Evolutionary conservation across 179 eudicot species (phyloP).

Genomic region (Spergularia azorica): DNA sequence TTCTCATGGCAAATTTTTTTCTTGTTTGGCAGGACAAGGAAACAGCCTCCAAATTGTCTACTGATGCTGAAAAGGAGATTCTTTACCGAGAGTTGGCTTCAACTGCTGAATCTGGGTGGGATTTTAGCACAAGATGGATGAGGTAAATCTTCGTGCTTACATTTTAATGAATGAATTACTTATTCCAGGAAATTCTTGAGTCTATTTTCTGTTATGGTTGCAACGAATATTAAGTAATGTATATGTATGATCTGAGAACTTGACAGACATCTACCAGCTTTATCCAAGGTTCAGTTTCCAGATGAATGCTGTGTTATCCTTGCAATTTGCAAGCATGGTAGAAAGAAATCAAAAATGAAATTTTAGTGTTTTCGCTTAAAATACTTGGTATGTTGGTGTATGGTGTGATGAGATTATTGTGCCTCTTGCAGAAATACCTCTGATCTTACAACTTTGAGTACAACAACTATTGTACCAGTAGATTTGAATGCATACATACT

Average conservation of each 20-base stretch:
- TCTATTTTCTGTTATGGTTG: background rate
- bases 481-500: conserved; percentile 85
- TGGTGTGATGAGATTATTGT: conserved; percentile 17
- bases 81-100: conserved; percentile 88
- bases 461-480: conserved; percentile 80
- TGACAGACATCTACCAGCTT: background rate
- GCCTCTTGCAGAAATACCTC: conserved; percentile 58
- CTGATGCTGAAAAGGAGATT: conserved; percentile 43
- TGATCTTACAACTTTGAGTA: conserved; percentile 76
- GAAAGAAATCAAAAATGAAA: too few species aligned
- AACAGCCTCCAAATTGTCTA: conserved; percentile 55
- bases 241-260: background rate
- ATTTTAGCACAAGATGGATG: conserved; percentile 98
- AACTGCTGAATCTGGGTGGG: conserved; percentile 97
- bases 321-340: too few species aligned
- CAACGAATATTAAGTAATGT: background rate
- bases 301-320: too few species aligned
- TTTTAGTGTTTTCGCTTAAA: background rate
- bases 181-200: background rate
- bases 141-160: conserved; percentile 44
- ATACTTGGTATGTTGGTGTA: background rate
- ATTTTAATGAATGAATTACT: background rate
- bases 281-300: too few species aligned
- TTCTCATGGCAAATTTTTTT: background rate
- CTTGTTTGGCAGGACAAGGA: conserved; percentile 55